Percentiles rank a stretch among this genome's conserved stretches.
phyloP scores from a whole-genome alignment of 192 early-diverging fungal species.

The Martensiomyces pterosporus region DNA sequence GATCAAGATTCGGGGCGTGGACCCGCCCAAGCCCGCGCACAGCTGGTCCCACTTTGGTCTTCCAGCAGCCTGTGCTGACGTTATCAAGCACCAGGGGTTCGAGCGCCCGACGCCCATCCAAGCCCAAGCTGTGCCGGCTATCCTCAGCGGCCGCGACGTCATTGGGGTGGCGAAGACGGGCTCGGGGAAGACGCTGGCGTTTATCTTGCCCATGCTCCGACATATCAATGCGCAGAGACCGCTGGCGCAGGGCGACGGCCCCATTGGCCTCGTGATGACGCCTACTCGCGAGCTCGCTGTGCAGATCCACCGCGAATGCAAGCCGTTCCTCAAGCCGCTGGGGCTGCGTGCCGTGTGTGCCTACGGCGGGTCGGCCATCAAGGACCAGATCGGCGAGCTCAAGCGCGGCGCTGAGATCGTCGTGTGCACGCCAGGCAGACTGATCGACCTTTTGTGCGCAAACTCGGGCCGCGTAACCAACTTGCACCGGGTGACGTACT shows the following conservation, averaged over 20 bases:
- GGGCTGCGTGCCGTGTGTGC: slow-evolving; percentile 86
- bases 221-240: slow-evolving; percentile 89
- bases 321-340: slow-evolving; percentile 81
- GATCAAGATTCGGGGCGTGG: slow-evolving; percentile 86
- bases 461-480: slow-evolving; percentile 87
- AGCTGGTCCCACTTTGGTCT: slow-evolving; percentile 96
- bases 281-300: slow-evolving; percentile 90
- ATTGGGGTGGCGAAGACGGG: slow-evolving; percentile 96
- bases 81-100: slow-evolving; percentile 56
- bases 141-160: slow-evolving; percentile 91
- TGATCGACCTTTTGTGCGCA: slow-evolving; percentile 85
- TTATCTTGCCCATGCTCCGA: slow-evolving; percentile 91
- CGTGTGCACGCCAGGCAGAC: slow-evolving; percentile 86
- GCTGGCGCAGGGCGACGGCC: slow-evolving; percentile 73
- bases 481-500: slow-evolving; percentile 82
- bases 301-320: slow-evolving; percentile 91
- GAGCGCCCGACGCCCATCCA: slow-evolving; percentile 86
- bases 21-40: slow-evolving; percentile 89
- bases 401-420: slow-evolving; percentile 89
- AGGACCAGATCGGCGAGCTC: slow-evolving; percentile 83
- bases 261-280: slow-evolving; percentile 84
- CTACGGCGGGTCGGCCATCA: slow-evolving; percentile 83
- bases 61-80: slow-evolving; percentile 62
- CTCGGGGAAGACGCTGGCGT: slow-evolving; percentile 89
- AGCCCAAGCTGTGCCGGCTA: slow-evolving; percentile 90